phyloP scores from a whole-genome alignment of 1,284 basidiomycete species.

The Sporisorium sorghi region DNA sequence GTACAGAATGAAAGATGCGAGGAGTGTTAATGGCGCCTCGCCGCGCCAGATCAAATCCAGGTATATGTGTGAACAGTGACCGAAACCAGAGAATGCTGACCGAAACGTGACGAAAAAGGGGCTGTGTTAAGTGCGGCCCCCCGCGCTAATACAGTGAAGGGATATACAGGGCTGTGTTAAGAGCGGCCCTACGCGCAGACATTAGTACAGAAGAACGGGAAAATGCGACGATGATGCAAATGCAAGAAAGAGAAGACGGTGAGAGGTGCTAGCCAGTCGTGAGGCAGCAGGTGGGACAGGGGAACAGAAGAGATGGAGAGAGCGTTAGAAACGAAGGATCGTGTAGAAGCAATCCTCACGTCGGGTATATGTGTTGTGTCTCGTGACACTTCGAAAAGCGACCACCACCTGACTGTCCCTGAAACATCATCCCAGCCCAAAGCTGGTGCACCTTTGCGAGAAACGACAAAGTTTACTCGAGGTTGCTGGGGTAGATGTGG shows the following conservation, averaged over 20 bases:
- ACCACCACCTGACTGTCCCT: conserved; percentile 2
- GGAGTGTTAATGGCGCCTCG: conserved; percentile 59
- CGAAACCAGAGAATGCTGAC: conserved; percentile 10
- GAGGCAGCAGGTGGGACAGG: conserved; percentile 12
- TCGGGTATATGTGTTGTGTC: conserved; percentile 16
- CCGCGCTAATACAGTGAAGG: conserved; percentile 22
- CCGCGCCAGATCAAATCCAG: conserved; percentile 54
- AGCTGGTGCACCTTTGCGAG: conserved; percentile 13
- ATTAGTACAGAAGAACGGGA: conserved; percentile 19
- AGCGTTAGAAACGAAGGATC: conserved; percentile 9
- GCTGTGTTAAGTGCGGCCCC: conserved; percentile 56
- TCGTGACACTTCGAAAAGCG: background rate
- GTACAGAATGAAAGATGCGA: conserved; percentile 23
- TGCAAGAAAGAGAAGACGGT: conserved; percentile 20
- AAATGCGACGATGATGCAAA: conserved; percentile 40
- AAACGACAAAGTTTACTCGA: conserved; percentile 38
- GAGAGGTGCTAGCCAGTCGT: conserved; percentile 10
- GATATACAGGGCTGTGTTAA: conserved; percentile 51
- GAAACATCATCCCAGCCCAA: background rate
- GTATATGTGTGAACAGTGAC: conserved; percentile 45
- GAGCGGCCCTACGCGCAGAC: conserved; percentile 48
- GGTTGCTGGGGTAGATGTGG: conserved; percentile 66
- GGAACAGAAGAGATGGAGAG: conserved; percentile 7
- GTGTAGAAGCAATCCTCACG: background rate
- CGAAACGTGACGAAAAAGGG: conserved; percentile 5